These are phyloP conservation scores for Paraurostyla sp. DNA, from an alignment of 73 alveolate genomes.

Conservation along the genomic window DNA sequence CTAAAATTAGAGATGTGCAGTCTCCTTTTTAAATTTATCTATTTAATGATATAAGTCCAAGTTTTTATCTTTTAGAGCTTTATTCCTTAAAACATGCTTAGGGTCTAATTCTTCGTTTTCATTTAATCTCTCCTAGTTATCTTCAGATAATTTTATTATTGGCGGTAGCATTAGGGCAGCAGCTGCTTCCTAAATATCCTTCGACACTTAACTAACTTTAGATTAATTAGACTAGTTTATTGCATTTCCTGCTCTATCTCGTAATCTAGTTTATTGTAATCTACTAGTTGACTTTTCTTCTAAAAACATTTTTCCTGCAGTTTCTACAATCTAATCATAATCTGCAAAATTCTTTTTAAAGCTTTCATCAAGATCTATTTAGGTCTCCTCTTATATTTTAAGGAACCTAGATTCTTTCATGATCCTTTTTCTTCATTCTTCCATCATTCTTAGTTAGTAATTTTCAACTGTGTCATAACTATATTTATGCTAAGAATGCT, in stretches of 20 bases:
- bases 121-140: neutral
- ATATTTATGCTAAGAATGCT: too few relatives aligned
- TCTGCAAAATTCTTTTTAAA: constrained; percentile 17
- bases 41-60: constrained; percentile 37
- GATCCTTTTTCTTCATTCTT: neutral
- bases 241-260: neutral
- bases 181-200: constrained; percentile 14
- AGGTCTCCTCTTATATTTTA: neutral
- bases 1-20: neutral
- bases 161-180: constrained; percentile 48
- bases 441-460: constrained; percentile 4
- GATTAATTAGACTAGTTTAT: neutral
- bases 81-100: constrained; percentile 19
- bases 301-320: constrained; percentile 20
- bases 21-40: constrained; percentile 18
- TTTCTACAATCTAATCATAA: constrained; percentile 28
- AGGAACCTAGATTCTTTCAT: neutral
- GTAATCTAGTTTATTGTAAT: neutral
- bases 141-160: neutral
- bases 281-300: neutral
- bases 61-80: constrained; percentile 40
- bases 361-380: constrained; percentile 18
- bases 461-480: neutral
- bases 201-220: neutral
- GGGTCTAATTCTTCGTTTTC: constrained; percentile 52